Evolutionary conservation across 164 flowering plant species (phyloP).

Genomic region (Santalum album): DNA sequence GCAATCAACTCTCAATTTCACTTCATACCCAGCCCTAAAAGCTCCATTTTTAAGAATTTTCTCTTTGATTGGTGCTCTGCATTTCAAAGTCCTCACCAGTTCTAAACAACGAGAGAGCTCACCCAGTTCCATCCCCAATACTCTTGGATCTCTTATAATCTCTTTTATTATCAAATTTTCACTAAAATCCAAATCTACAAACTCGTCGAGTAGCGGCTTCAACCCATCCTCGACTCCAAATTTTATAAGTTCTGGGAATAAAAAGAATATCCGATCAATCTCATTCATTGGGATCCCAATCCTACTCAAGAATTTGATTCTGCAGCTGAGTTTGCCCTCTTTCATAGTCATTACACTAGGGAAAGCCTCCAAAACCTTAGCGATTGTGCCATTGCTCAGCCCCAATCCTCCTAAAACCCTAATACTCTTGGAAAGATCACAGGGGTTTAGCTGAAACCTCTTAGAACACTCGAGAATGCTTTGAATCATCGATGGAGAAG

Average conservation of each 20-base stretch:
- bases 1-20: slow-evolving; percentile 72
- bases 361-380: slow-evolving; percentile 48
- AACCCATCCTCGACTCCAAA: slow-evolving; percentile 44
- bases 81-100: slow-evolving; percentile 46
- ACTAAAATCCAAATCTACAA: slow-evolving; percentile 44
- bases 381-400: slow-evolving; percentile 36
- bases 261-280: slow-evolving; percentile 29
- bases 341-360: slow-evolving; percentile 36
- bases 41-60: slow-evolving; percentile 40
- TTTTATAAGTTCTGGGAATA: slow-evolving; percentile 50
- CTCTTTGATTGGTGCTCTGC: slow-evolving; percentile 45
- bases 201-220: slow-evolving; percentile 52
- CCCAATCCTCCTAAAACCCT: slow-evolving; percentile 44
- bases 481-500: slow-evolving; percentile 26
- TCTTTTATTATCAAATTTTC: slow-evolving; percentile 29
- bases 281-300: slow-evolving; percentile 29
- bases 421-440: slow-evolving; percentile 23
- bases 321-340: slow-evolving; percentile 22
- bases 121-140: slow-evolving; percentile 65
- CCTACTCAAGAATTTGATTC: slow-evolving; percentile 32
- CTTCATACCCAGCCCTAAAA: slow-evolving; percentile 58
- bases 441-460: slow-evolving; percentile 36
- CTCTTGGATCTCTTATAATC: slow-evolving; percentile 43
- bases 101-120: slow-evolving; percentile 63
- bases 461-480: slow-evolving; percentile 43